Percentiles rank a stretch among this genome's conserved stretches.
Conservation (phyloP, 176 grass and related monocot species). For the Carex parvula region DNA sequence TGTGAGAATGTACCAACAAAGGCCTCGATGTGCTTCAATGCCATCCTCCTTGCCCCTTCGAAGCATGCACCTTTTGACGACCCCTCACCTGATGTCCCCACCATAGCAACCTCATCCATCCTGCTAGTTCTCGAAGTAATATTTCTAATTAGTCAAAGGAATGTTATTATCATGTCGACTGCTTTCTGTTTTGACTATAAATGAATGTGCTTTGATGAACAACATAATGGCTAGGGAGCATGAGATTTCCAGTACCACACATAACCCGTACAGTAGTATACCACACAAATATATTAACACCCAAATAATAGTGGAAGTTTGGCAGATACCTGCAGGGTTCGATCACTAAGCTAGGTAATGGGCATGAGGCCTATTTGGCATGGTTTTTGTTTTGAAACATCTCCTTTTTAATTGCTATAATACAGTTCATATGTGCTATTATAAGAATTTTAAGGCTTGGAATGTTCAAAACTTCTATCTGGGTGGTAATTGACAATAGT, state of each 20-base stretch:
- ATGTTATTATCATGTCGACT: neutral
- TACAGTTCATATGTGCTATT: neutral
- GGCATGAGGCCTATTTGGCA: neutral
- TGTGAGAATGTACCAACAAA: constrained; percentile 89
- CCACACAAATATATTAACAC: neutral
- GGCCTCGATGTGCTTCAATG: constrained; percentile 90
- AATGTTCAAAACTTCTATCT: neutral
- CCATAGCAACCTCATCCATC: constrained; percentile 80
- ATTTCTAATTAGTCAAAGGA: neutral
- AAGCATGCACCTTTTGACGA: constrained; percentile 71
- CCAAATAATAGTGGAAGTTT: neutral
- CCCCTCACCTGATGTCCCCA: constrained; percentile 69
- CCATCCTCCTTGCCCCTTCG: constrained; percentile 93
- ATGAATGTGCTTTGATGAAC: neutral
- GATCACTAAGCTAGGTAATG: neutral
- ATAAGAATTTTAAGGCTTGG: neutral
- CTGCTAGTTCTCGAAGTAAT: constrained; percentile 33
- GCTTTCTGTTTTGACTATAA: neutral
- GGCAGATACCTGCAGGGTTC: neutral
- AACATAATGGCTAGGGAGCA: neutral
- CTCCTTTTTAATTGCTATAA: neutral
- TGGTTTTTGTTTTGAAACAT: neutral
- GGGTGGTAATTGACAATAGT: neutral
- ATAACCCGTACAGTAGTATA: neutral
- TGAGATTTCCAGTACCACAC: neutral